Percentiles rank a stretch among this genome's conserved stretches.
These are phyloP conservation scores for Myriosclerotinia duriaeana DNA, from an alignment of 2,329 filamentous ascomycete genomes.

Conservation along the genomic window DNA sequence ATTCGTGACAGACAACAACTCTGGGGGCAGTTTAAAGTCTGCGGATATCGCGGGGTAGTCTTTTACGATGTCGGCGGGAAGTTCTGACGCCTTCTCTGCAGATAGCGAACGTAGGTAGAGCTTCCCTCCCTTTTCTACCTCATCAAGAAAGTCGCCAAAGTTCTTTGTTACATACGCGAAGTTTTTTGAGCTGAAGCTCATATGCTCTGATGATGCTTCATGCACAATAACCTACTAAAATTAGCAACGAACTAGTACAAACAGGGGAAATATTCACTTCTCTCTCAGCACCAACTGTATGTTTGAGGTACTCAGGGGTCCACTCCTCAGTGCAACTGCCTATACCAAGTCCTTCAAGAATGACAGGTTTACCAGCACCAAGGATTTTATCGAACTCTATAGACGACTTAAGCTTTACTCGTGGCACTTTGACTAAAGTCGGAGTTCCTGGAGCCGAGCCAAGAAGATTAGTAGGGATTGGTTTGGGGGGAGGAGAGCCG, in stretches of 20 bases:
- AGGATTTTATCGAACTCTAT: conserved; percentile 62
- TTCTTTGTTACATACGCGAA: conserved; percentile 70
- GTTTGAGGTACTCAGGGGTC: conserved; percentile 66
- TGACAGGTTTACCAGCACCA: conserved; percentile 56
- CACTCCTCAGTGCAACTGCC: conserved; percentile 67
- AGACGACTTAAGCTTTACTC: conserved; percentile 51
- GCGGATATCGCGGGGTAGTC: conserved; percentile 70
- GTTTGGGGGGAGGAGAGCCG: conserved; percentile 4
- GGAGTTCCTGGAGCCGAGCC: neutral
- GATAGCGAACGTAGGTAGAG: conserved; percentile 81
- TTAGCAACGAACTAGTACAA: conserved; percentile 27
- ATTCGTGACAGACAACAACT: conserved; percentile 58
- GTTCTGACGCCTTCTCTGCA: conserved; percentile 62
- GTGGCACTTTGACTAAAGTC: conserved; percentile 47
- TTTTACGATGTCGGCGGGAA: conserved; percentile 64
- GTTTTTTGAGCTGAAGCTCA: conserved; percentile 84
- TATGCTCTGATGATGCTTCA: conserved; percentile 60
- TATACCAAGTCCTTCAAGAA: conserved; percentile 65
- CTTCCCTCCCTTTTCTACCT: conserved; percentile 57
- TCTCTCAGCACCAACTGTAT: conserved; percentile 59
- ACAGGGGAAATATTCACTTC: conserved; percentile 48
- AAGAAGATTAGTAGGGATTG: neutral
- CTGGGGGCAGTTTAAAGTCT: conserved; percentile 68
- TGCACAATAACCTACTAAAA: conserved; percentile 67
- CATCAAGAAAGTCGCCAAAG: conserved; percentile 66